These are phyloP conservation scores for Fraxinus dipetala DNA, from an alignment of 305 asterid genomes.

Conservation along the genomic window DNA sequence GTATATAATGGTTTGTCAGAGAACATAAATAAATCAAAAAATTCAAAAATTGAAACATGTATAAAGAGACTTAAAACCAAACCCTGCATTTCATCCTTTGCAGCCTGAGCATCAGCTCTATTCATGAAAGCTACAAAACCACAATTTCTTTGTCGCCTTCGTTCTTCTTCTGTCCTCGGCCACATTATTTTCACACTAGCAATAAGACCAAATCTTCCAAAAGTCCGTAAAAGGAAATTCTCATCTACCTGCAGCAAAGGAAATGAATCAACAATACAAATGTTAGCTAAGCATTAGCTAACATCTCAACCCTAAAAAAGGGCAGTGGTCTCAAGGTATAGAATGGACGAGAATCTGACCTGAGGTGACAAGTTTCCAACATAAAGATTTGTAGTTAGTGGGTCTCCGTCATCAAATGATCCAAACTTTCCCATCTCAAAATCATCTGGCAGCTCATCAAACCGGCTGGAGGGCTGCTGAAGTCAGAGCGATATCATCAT, in stretches of 20 bases:
- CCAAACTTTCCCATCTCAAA: conserved; percentile 84
- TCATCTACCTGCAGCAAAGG: conserved; percentile 67
- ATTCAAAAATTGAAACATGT: background rate
- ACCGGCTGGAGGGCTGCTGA: conserved; percentile 88
- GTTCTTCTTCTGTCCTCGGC: conserved; percentile 98
- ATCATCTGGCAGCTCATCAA: conserved; percentile 93
- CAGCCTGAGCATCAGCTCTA: conserved; percentile 85
- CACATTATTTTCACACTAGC: conserved; percentile 98
- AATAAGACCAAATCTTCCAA: conserved; percentile 96
- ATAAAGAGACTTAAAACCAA: conserved; percentile 20
- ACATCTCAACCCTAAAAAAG: background rate
- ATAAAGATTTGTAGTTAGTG: conserved; percentile 89
- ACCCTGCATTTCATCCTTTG: conserved; percentile 97
- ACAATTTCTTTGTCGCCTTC: conserved; percentile 80
- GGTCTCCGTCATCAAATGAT: conserved; percentile 98
- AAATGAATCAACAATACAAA: conserved; percentile 17
- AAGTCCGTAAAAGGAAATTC: conserved; percentile 83
- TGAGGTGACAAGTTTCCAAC: conserved; percentile 93
- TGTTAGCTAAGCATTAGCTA: background rate
- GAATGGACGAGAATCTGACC: conserved; percentile 35
- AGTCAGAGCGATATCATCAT: conserved; percentile 26
- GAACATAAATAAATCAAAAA: background rate
- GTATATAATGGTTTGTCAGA: background rate
- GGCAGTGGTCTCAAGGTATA: background rate
- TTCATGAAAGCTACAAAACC: conserved; percentile 97